Conservation (phyloP, 116 monocot species). For the Iris pallida region DNA sequence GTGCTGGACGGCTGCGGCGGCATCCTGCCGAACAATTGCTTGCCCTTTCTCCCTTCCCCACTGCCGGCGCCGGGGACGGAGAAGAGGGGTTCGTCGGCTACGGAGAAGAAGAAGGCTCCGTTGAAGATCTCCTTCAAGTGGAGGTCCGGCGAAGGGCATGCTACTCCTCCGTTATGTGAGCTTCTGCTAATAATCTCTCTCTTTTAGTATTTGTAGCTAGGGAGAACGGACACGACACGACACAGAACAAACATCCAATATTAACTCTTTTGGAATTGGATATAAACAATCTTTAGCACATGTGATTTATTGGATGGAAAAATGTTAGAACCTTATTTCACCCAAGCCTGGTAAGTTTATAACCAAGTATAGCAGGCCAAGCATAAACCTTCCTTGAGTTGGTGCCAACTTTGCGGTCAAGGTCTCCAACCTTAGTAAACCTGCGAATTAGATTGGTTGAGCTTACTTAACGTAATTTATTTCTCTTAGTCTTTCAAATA, state of each 20-base stretch:
- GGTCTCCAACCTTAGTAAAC: no score
- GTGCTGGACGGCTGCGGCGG: constrained; percentile 60
- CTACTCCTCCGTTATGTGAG: constrained; percentile 33
- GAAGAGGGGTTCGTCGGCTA: constrained; percentile 55
- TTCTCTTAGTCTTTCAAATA: no score
- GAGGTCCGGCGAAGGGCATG: constrained; percentile 64
- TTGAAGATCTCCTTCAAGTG: constrained; percentile 70
- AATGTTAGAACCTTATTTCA: no score
- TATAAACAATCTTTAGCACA: background rate
- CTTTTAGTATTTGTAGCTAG: background rate
- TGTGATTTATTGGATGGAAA: background rate
- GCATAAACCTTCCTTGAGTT: no score
- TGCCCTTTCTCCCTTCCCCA: constrained; percentile 64
- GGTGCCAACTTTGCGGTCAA: no score
- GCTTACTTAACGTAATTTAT: no score
- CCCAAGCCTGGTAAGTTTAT: no score
- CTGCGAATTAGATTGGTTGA: no score
- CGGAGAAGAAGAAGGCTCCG: constrained; percentile 57
- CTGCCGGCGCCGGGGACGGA: constrained; percentile 35
- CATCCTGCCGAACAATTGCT: constrained; percentile 68
- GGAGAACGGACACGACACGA: background rate
- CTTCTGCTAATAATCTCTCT: background rate
- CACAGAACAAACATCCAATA: background rate
- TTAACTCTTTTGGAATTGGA: background rate
- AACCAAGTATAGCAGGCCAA: no score